Evolutionary conservation across 371 early-diverging fungal species (phyloP), one percentile per base, ranked within the genome.

Genomic region (Dichotomocladium elegans): DNA sequence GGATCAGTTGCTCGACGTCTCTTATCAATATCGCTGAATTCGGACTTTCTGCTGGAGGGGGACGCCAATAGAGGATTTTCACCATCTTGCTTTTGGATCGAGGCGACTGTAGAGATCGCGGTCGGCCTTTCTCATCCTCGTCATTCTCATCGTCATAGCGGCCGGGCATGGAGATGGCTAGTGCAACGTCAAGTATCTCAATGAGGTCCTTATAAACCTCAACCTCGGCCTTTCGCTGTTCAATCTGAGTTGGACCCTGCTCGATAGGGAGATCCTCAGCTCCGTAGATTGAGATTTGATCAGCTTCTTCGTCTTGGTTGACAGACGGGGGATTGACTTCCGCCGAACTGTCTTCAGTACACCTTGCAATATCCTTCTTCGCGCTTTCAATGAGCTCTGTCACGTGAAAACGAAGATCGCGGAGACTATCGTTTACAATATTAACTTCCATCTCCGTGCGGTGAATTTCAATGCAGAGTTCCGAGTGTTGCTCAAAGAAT

Each of bases 401-500:
- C 5, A 48, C 31, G 52, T 84, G 80, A 1, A 77, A 63, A 44
- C 66, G 71, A 37, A 85, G 64, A 47, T 89, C 88, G 5, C 78
- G 63, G n/a, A 92, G 57, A 48, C 81, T 78, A 29, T 93, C 92
- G 56, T 91, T 85, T 21, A 82, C 79, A 6, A 85, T 64, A 17
- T 67, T 71, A 11, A 91, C 70, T 28, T 90, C 89, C 83, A 85
- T 86, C 62, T 91, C 91, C 2, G 77, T 76, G 41, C 86, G 81
- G 70, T 93, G 90, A 29, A 90, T 83, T 41, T 87, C 85, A n/a
- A 79, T 72, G 60, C 94, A 93, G 3, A 75, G 51, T 33, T 72
- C 79, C 11, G 86, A 78, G 64, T 93, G 94, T 51, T 85, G 83
- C 53, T 88, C 89, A 65, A 93, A 92, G 37, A 86, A 79, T 1